Conservation (phyloP, 2,329 filamentous ascomycete genomes). For the Botrytis medusae region DNA sequence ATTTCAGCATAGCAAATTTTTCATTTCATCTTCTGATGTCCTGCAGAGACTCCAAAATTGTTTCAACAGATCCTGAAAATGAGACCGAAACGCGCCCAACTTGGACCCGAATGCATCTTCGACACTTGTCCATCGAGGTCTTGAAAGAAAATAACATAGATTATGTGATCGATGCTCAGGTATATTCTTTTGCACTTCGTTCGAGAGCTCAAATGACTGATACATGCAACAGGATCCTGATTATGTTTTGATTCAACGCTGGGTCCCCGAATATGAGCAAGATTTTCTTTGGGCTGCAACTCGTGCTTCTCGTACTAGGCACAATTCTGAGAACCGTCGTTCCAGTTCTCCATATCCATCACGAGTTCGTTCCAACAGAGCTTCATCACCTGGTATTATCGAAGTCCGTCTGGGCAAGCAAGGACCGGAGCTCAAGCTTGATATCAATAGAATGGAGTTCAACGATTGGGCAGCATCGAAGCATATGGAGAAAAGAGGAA, state of each 20-base stretch:
- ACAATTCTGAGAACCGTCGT: neutral
- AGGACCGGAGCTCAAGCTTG: neutral
- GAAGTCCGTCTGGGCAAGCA: neutral
- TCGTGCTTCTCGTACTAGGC: constrained; percentile 46
- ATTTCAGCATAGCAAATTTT: constrained; percentile 39
- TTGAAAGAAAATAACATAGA: constrained; percentile 56
- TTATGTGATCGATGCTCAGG: constrained; percentile 50
- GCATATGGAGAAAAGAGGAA: neutral
- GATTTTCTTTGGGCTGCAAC: constrained; percentile 73
- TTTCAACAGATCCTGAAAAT: constrained; percentile 48
- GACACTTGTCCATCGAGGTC: constrained; percentile 62
- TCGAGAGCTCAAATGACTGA: neutral
- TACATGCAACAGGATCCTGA: constrained; percentile 56
- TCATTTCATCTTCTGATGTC: constrained; percentile 32
- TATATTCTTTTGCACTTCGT: neutral
- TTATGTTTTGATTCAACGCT: constrained; percentile 71
- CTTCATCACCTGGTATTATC: neutral
- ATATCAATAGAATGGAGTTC: constrained; percentile 8
- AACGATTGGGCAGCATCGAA: neutral
- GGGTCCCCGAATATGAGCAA: constrained; percentile 70
- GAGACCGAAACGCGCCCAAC: constrained; percentile 46
- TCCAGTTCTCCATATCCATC: neutral
- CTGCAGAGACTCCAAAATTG: constrained; percentile 38
- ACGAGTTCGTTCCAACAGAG: neutral
- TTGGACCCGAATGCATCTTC: constrained; percentile 63